These are phyloP conservation scores for Pueraria montana DNA, from an alignment of 306 rosid species.

Conservation along the genomic window DNA sequence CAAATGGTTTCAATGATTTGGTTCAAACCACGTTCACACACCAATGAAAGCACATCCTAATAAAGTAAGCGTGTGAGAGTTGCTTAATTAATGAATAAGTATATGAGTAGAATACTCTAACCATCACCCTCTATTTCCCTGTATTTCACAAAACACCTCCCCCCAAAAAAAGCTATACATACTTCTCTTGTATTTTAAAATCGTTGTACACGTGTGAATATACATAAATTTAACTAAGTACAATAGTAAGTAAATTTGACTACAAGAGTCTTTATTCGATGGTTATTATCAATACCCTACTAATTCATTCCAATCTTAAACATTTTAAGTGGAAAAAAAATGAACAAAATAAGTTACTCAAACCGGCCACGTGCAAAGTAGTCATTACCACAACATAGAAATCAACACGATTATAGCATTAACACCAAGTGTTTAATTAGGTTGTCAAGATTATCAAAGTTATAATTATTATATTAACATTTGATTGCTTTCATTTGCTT, in stretches of 20 bases:
- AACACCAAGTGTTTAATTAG: slow-evolving; percentile 9
- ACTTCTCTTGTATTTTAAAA: neutral
- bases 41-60: neutral
- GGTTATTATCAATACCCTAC: neutral
- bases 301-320: neutral
- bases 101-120: too few relatives aligned
- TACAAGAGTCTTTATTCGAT: neutral
- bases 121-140: too few relatives aligned
- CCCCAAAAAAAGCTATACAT: too few relatives aligned
- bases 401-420: neutral
- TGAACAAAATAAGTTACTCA: neutral
- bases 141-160: too few relatives aligned
- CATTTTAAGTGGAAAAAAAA: neutral
- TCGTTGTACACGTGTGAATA: neutral
- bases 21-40: neutral
- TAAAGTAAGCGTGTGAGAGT: neutral
- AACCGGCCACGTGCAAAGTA: neutral
- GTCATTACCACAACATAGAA: neutral
- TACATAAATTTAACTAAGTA: neutral
- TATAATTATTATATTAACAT: slow-evolving; percentile 12
- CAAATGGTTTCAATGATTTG: neutral
- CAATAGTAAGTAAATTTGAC: neutral
- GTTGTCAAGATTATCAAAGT: neutral
- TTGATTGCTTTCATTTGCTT: neutral
- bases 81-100: neutral